These are phyloP conservation scores for Euphorbia celastroides DNA, from an alignment of 441 rosid genomes.

Conservation along the genomic window DNA sequence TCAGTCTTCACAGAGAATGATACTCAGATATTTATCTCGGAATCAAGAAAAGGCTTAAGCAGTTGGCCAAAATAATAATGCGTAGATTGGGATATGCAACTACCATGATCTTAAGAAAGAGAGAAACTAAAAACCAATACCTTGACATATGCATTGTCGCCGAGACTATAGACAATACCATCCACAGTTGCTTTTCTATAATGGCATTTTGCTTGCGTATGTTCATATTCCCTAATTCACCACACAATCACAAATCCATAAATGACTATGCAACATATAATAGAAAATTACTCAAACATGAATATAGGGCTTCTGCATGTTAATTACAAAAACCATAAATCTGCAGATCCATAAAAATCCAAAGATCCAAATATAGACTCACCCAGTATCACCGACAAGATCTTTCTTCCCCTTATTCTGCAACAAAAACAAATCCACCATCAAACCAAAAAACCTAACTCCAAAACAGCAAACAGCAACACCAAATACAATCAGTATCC, in stretches of 20 bases:
- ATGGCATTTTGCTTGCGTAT: slow-evolving; percentile 18
- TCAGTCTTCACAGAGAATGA: too few species aligned
- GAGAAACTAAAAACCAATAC: slow-evolving; percentile 5
- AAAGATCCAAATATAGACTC: background rate
- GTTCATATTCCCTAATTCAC: slow-evolving; percentile 7
- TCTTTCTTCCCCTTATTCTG: too few species aligned
- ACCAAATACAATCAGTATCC: background rate
- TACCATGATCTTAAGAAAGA: background rate
- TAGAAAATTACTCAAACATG: too few species aligned
- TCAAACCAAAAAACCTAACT: too few species aligned
- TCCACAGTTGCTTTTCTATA: slow-evolving; percentile 25
- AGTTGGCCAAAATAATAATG: background rate
- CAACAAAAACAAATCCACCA: too few species aligned
- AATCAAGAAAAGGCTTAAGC: too few species aligned
- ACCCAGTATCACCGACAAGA: too few species aligned
- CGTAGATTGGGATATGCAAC: background rate
- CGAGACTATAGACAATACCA: slow-evolving; percentile 19
- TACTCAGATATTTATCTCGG: too few species aligned
- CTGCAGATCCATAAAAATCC: too few species aligned
- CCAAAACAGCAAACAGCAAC: background rate
- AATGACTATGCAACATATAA: background rate
- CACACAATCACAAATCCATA: background rate
- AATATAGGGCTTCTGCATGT: too few species aligned
- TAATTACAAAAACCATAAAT: too few species aligned
- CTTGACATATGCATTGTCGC: slow-evolving; percentile 27